Evolutionary conservation across 2,329 filamentous ascomycete genomes (phyloP), one percentile per base, ranked within the genome.

Genomic region (Botrytis medusae): DNA sequence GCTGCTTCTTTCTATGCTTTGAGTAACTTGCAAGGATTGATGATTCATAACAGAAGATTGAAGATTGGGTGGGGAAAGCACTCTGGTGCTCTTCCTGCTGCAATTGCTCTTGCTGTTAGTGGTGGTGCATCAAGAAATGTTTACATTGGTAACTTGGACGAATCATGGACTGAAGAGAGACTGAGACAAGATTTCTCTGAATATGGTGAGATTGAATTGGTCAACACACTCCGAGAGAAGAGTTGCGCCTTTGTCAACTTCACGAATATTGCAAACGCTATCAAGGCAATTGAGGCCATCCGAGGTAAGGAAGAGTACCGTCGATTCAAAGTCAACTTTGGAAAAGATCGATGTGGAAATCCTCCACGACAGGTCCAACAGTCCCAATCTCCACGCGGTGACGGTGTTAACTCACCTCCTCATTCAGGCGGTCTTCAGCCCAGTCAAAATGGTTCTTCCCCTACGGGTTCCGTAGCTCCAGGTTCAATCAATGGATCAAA

Each of bases 61-160:
- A 99, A 99, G 88, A 98, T 99, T 82, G 96, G 96, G 77, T 99
- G 96, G 96, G 96, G 96, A 77, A 99, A 99, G 87, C 96, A 99
- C 84, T 99, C 96, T 7, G 96, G 96, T 74, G 95, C 95, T 77
- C 90, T 99, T 40, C 96, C 96, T 57, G 95, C 96, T 32, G 96
- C 96, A 12, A 98, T 99, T 81, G 95, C 96, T 32, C 86, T 99
- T 77, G 96, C 96, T 64, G 96, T 99, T 71, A 98, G 94, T 78
- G 96, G 95, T 71, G 96, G 96, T 79, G 96, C 96, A 71, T 98
- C 96, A n/a, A 90, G 96, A 75, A 99, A 99, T 81, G 96, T 99
- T 42, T 99, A 99, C 83, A 92, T 99, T 80, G 96, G 96, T 76
- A 99, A 99, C 83, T 86, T 99, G 74, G 96, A 99, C 79, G 96